Percentiles rank a stretch among this genome's conserved stretches.
Evolutionary conservation across 176 grass and related monocot genomes (phyloP).

Genomic region (Musa troglodytarum): DNA sequence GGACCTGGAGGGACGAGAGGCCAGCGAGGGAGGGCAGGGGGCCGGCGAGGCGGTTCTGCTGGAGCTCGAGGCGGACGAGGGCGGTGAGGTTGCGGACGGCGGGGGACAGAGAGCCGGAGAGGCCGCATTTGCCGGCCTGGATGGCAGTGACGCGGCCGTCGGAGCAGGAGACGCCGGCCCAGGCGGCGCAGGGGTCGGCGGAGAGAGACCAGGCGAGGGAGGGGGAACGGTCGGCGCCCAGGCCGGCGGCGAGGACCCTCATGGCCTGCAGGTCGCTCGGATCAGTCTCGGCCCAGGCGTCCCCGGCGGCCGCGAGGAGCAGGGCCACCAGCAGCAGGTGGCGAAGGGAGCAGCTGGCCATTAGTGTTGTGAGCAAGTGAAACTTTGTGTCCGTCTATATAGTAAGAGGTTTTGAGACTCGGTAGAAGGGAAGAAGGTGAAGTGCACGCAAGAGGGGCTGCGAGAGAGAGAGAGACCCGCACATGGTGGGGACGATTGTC

Average conservation of each 20-base stretch:
- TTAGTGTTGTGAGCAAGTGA: neutral
- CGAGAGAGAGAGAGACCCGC: too few relatives aligned
- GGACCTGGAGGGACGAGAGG: conserved; percentile 14
- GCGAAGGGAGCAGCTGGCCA: conserved; percentile 6
- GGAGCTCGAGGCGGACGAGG: conserved; percentile 21
- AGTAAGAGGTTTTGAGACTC: too few relatives aligned
- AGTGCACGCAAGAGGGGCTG: too few relatives aligned
- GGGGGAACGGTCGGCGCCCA: conserved; percentile 29
- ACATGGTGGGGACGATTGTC: too few relatives aligned
- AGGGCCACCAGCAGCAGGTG: neutral
- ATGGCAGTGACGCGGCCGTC: conserved; percentile 34
- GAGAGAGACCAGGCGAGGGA: conserved; percentile 27
- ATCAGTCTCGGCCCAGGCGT: conserved; percentile 3
- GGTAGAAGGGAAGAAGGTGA: too few relatives aligned
- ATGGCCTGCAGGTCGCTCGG: conserved; percentile 41
- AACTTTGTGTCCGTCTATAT: too few relatives aligned
- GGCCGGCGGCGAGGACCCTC: conserved; percentile 30
- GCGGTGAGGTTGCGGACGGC: conserved; percentile 15
- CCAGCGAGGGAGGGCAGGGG: conserved; percentile 15
- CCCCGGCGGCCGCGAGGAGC: neutral
- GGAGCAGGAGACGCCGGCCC: conserved; percentile 38
- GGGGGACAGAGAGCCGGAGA: conserved; percentile 8
- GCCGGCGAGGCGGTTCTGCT: conserved; percentile 7
- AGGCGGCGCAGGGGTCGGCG: conserved; percentile 45
- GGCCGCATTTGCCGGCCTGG: conserved; percentile 3